Percentiles rank a stretch among this genome's conserved stretches.
Conservation (phyloP, 2,329 filamentous ascomycete species). For the Xylaria sp. region DNA sequence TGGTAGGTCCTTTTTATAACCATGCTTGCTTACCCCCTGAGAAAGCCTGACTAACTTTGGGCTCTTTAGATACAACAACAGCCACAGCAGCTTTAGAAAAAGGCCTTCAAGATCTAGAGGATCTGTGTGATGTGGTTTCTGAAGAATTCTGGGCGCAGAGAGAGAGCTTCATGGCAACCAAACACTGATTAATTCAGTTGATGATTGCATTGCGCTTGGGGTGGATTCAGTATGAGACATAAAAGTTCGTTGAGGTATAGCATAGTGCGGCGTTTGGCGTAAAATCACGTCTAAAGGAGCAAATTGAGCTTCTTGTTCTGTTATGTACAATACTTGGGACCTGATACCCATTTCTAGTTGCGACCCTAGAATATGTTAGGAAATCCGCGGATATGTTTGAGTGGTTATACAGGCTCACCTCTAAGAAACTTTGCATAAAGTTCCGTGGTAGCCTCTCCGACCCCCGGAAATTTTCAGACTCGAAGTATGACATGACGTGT, state of each 20-base stretch:
- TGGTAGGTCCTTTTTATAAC: constrained; percentile 65
- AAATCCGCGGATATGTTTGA: neutral
- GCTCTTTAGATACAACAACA: constrained; percentile 73
- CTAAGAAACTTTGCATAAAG: constrained; percentile 95
- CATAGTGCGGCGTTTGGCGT: constrained; percentile 50
- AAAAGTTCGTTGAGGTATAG: constrained; percentile 28
- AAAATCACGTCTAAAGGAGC: constrained; percentile 45
- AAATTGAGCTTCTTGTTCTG: constrained; percentile 52
- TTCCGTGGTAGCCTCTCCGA: constrained; percentile 81
- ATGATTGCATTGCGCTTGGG: constrained; percentile 7
- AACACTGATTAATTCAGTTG: constrained; percentile 6
- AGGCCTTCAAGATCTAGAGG: constrained; percentile 87
- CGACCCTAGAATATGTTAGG: constrained; percentile 59
- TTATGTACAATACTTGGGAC: constrained; percentile 51
- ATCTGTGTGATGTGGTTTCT: constrained; percentile 92
- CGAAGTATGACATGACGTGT: constrained; percentile 97
- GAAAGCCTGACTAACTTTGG: constrained; percentile 29
- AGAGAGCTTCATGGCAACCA: constrained; percentile 65
- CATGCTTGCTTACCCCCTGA: neutral
- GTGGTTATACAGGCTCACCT: constrained; percentile 69
- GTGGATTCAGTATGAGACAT: constrained; percentile 22
- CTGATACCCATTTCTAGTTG: constrained; percentile 60
- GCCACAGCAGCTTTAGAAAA: constrained; percentile 90
- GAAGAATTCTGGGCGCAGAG: constrained; percentile 83
- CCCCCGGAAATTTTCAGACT: constrained; percentile 82